phyloP scores from a whole-genome alignment of 805 yeast genomes.

The Teunomyces lycoperdinae region DNA sequence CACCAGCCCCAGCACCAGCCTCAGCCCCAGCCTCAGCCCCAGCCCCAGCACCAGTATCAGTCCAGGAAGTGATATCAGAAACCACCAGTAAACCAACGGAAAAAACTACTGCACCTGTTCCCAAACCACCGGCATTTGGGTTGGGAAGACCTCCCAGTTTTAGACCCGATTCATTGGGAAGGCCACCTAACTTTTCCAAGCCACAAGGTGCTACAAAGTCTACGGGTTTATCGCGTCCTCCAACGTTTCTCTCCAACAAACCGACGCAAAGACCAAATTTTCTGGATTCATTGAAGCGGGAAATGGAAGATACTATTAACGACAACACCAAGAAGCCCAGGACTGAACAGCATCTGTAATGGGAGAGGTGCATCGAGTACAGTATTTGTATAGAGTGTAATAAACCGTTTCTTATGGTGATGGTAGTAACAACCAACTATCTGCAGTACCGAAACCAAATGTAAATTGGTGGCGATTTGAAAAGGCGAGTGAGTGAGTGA shows the following conservation, averaged over 20 bases:
- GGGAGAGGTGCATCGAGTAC: neutral
- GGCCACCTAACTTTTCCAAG: conserved; percentile 24
- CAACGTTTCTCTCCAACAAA: conserved; percentile 37
- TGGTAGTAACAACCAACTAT: neutral
- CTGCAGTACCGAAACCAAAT: neutral
- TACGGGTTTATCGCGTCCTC: conserved; percentile 33
- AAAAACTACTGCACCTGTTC: neutral
- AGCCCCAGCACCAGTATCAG: neutral
- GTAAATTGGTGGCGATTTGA: conserved; percentile 4
- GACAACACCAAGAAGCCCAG: conserved; percentile 5
- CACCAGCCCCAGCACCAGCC: neutral
- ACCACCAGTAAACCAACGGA: neutral
- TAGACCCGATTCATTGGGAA: conserved; percentile 18
- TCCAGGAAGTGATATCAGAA: neutral
- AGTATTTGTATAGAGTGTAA: neutral
- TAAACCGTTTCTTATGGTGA: neutral
- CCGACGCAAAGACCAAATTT: conserved; percentile 6
- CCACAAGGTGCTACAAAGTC: conserved; percentile 31
- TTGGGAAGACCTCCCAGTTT: conserved; percentile 24
- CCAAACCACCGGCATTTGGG: conserved; percentile 26
- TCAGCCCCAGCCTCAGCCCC: neutral
- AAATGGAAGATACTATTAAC: conserved; percentile 5
- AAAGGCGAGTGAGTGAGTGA: neutral
- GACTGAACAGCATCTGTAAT: neutral
- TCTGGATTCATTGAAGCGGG: conserved; percentile 5